Evolutionary conservation across 768 basidiomycete genomes (phyloP).

Genomic region (Fomitopsis serialis): DNA sequence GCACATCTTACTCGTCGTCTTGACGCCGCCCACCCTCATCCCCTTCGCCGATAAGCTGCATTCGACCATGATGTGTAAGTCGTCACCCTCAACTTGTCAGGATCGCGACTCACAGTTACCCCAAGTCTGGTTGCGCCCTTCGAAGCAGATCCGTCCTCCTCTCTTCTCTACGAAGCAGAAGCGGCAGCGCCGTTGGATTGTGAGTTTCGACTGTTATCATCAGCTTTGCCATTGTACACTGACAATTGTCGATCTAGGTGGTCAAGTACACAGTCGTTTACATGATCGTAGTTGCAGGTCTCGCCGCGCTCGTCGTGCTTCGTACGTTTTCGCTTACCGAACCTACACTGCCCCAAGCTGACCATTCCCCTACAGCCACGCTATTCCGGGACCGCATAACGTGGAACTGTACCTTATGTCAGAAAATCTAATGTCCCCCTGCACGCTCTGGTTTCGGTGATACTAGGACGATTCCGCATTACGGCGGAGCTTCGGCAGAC

Average conservation of each 20-base stretch:
- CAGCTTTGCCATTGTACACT: not conserved
- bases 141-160: constrained; percentile 89
- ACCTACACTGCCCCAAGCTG: constrained; percentile 7
- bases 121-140: constrained; percentile 90
- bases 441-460: not conserved
- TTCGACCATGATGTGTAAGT: constrained; percentile 88
- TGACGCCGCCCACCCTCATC: constrained; percentile 80
- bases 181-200: constrained; percentile 88
- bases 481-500: constrained; percentile 1
- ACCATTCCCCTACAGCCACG: constrained; percentile 44
- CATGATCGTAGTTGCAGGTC: constrained; percentile 62
- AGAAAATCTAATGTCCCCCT: constrained; percentile 59
- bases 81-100: not conserved
- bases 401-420: constrained; percentile 78
- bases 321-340: constrained; percentile 47
- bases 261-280: constrained; percentile 86
- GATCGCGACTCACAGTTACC: constrained; percentile 7
- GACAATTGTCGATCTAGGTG: constrained; percentile 38
- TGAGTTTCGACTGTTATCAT: constrained; percentile 27
- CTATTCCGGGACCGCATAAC: constrained; percentile 79
- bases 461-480: not conserved
- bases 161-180: constrained; percentile 94
- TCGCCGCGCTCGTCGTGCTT: constrained; percentile 78
- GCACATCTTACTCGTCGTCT: constrained; percentile 79
- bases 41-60: constrained; percentile 87